Conservation (phyloP, 768 basidiomycete genomes). For the Russula emetica region DNA sequence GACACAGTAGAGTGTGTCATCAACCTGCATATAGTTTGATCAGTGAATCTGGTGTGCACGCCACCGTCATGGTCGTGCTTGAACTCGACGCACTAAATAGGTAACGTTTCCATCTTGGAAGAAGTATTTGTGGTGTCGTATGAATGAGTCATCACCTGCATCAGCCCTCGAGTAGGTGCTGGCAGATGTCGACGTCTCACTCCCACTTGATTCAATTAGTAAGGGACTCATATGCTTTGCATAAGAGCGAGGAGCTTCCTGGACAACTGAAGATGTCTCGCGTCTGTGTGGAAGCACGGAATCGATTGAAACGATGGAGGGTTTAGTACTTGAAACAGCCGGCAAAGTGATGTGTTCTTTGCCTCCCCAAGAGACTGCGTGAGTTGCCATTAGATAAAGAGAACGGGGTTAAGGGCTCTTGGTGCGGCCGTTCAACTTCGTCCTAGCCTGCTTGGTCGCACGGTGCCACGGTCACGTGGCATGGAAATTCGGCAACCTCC, state of each 20-base stretch:
- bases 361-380: conserved; percentile 3
- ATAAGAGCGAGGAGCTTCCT: not conserved
- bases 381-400: conserved; percentile 8
- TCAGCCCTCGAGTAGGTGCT: not conserved
- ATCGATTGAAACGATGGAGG: not conserved
- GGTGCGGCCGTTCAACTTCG: too few relatives aligned
- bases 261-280: not conserved
- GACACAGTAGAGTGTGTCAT: conserved; percentile 11
- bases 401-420: too few relatives aligned
- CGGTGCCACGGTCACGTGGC: too few relatives aligned
- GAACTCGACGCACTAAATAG: conserved; percentile 9
- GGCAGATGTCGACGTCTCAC: not conserved
- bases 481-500: too few relatives aligned
- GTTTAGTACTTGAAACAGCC: not conserved
- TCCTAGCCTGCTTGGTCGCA: too few relatives aligned
- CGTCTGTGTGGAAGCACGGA: not conserved
- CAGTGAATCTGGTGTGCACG: too few relatives aligned
- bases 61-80: not conserved
- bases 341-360: not conserved
- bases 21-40: not conserved
- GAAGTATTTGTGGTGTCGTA: conserved; percentile 11
- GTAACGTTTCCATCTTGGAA: conserved; percentile 25
- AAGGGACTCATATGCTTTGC: too few relatives aligned
- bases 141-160: not conserved
- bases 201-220: not conserved